Evolutionary conservation across 768 basidiomycete genomes (phyloP).

Genomic region (Suillus plorans): DNA sequence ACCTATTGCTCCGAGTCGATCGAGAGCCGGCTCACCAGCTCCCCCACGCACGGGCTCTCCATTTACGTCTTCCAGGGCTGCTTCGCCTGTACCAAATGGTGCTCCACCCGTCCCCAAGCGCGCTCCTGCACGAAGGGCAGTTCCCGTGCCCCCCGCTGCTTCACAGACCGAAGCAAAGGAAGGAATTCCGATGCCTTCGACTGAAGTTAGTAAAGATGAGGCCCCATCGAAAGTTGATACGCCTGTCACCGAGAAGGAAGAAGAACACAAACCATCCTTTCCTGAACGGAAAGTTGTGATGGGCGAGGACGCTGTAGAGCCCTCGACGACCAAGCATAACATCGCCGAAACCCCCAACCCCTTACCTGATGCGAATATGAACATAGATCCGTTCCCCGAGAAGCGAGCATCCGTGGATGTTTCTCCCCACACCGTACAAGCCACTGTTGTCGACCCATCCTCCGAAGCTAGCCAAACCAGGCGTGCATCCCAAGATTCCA

Average conservation of each 20-base stretch:
- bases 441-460: neutral
- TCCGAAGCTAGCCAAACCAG: neutral
- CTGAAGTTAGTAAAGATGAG: neutral
- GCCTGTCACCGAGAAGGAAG: slow-evolving; percentile 1
- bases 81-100: slow-evolving; percentile 33
- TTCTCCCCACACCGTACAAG: neutral
- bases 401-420: neutral
- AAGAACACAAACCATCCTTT: slow-evolving; percentile 2
- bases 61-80: slow-evolving; percentile 33
- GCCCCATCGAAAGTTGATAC: neutral
- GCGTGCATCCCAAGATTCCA: slow-evolving; percentile 8
- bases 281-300: neutral
- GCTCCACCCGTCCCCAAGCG: slow-evolving; percentile 66
- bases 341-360: neutral
- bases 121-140: slow-evolving; percentile 52
- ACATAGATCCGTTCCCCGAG: neutral
- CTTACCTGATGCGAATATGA: neutral
- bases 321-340: neutral
- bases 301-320: neutral
- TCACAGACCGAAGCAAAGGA: neutral
- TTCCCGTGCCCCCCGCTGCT: slow-evolving; percentile 26
- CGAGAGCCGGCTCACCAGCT: slow-evolving; percentile 25
- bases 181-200: neutral
- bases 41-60: slow-evolving; percentile 24
- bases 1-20: slow-evolving; percentile 20